Evolutionary conservation across 192 early-diverging fungal genomes (phyloP).

Genomic region (Rhizophagus prolifer): DNA sequence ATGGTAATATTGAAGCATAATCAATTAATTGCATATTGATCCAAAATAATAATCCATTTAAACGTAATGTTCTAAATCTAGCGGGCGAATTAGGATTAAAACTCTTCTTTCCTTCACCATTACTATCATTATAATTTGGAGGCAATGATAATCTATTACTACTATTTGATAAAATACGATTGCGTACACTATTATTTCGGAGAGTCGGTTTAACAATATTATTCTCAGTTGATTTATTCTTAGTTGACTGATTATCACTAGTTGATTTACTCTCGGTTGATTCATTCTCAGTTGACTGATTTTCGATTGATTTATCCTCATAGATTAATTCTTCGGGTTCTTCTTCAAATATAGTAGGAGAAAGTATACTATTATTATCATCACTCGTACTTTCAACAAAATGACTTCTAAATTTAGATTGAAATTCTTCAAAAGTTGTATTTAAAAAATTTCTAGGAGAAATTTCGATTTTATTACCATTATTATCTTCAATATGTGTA

Average conservation of each 20-base stretch:
- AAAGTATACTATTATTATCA: background rate
- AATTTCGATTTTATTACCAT: background rate
- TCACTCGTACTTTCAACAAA: background rate
- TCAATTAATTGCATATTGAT: constrained; percentile 28
- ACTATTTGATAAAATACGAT: background rate
- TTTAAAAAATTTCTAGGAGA: too few species aligned
- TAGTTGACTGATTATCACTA: background rate
- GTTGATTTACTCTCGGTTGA: background rate
- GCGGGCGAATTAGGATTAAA: background rate
- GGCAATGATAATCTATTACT: constrained; percentile 11
- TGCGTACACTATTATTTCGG: background rate
- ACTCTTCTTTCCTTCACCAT: background rate
- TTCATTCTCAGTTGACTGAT: background rate
- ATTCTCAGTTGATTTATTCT: background rate
- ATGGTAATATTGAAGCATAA: constrained; percentile 6
- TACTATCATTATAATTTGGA: background rate
- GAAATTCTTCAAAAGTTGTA: background rate
- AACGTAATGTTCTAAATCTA: constrained; percentile 18
- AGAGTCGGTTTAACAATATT: background rate
- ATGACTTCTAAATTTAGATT: background rate
- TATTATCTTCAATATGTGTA: background rate
- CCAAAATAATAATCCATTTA: constrained; percentile 26
- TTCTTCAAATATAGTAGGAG: background rate
- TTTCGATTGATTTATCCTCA: background rate
- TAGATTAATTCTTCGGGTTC: background rate